Conservation (phyloP, 192 early-diverging fungal genomes). For the Spinellus fusiger region DNA sequence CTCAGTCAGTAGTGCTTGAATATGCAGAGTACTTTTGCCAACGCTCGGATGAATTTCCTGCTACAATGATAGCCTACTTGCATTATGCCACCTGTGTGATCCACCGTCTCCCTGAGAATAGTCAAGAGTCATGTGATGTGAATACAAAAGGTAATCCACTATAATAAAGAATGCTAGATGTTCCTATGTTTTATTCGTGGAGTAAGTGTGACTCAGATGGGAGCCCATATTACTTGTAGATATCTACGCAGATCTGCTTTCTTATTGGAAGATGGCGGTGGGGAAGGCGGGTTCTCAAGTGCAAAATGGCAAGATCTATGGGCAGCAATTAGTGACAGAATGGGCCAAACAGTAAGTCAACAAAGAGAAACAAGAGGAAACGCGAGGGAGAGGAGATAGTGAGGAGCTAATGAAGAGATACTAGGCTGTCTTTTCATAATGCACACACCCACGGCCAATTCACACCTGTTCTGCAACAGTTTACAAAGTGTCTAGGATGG, state of each 20-base stretch:
- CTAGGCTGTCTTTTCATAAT: constrained; percentile 54
- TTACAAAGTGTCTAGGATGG: constrained; percentile 63
- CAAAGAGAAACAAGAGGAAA: not conserved
- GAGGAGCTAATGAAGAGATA: not conserved
- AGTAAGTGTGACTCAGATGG: too few species aligned
- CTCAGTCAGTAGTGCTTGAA: constrained; percentile 58
- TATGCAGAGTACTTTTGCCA: constrained; percentile 74
- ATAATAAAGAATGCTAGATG: too few species aligned
- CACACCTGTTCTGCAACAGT: constrained; percentile 51
- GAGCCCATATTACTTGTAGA: too few species aligned
- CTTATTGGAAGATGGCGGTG: constrained; percentile 76
- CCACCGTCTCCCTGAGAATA: constrained; percentile 75
- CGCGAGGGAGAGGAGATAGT: too few species aligned
- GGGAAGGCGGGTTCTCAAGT: constrained; percentile 65
- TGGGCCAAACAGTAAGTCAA: constrained; percentile 69
- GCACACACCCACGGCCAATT: constrained; percentile 54
- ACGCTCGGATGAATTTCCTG: constrained; percentile 70
- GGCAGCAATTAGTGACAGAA: constrained; percentile 71
- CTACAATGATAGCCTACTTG: constrained; percentile 72
- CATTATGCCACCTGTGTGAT: constrained; percentile 65
- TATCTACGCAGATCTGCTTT: constrained; percentile 63
- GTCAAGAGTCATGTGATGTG: constrained; percentile 34
- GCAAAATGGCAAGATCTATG: constrained; percentile 81
- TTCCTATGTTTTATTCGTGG: too few species aligned
- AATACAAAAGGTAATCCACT: too few species aligned